phyloP scores from a whole-genome alignment of 2,329 filamentous ascomycete genomes.

The Clarireedia homoeocarpa region DNA sequence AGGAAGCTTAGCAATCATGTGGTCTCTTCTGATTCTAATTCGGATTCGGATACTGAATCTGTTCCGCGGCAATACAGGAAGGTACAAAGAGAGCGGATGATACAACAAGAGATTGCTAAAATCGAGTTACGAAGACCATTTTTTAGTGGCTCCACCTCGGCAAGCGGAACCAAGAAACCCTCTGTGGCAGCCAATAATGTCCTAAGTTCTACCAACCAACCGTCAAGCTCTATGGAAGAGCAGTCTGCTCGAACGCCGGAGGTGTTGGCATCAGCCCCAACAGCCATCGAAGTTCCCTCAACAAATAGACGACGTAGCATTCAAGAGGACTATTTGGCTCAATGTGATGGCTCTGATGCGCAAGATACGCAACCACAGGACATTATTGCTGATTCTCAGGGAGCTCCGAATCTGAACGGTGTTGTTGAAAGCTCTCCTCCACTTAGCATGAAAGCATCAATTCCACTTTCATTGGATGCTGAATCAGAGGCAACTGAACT shows the following conservation, averaged over 20 bases:
- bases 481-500: background rate
- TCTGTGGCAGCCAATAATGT: background rate
- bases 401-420: background rate
- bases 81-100: background rate
- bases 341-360: slow-evolving; percentile 21
- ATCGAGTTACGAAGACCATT: background rate
- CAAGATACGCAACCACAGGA: slow-evolving; percentile 21
- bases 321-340: slow-evolving; percentile 23
- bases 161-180: background rate
- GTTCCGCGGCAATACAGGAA: background rate
- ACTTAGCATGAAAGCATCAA: background rate
- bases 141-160: background rate
- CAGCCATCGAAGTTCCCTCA: slow-evolving; percentile 20
- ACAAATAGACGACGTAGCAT: slow-evolving; percentile 19
- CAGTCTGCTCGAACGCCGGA: background rate
- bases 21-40: slow-evolving; percentile 9
- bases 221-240: background rate
- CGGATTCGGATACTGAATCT: slow-evolving; percentile 20
- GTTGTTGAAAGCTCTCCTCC: background rate
- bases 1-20: background rate
- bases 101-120: background rate
- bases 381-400: slow-evolving; percentile 25
- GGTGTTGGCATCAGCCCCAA: background rate
- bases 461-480: background rate
- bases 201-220: background rate